Base-by-base conservation (phyloP, 495 filamentous ascomycete genomes). In the Xanthoparmelia taractica region DNA sequence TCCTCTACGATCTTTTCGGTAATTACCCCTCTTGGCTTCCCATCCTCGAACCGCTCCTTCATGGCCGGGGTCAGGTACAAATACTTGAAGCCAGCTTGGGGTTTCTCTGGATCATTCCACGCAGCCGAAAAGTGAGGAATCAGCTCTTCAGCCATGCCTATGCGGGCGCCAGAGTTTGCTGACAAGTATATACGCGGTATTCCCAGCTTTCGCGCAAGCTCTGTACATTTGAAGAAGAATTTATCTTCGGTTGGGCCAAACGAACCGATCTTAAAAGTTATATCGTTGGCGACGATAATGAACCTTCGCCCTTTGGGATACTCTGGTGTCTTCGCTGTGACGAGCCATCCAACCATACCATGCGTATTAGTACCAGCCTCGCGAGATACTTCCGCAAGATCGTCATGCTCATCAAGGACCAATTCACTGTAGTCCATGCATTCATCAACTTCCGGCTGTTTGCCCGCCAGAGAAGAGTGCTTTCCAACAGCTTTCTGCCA, bases 221-320 rank as follows among this genome's bases (percentile, higher is more conserved):
- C 92, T 17, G 94, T 96, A 77, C 94, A 98, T 82, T 97, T 97
- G 79, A 91, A 86, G 85, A 98, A 98, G 85, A 96, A 98, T 67
- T 89, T 88, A 75, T 98, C 94, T 78, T 98, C 94, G 75, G 84
- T 84, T 23, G 94, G 94, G 59, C 94, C 94, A 75, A 98, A 98
- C 20, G 91, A 96, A 69, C 94, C 94, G 69, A 97, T 98, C 80
- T 94, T 94, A 81, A 90, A 97, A 29, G 94, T 98, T 76, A 98
- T 97, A 72, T 98, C 94, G 80, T 98, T 98, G 82, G 94, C 91
- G 60, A 98, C 87, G 66, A 98, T 90, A 72, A 98, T 82, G 76
- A 97, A 97, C 69, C 90, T 87, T 60, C 94, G 82, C 61, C 94
- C 94, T 65, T 85, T 82, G 50, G 94, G 94, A 72, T 97, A 98